phyloP scores from a whole-genome alignment of 257 asterid species.

The Nicotiana sylvestris region DNA sequence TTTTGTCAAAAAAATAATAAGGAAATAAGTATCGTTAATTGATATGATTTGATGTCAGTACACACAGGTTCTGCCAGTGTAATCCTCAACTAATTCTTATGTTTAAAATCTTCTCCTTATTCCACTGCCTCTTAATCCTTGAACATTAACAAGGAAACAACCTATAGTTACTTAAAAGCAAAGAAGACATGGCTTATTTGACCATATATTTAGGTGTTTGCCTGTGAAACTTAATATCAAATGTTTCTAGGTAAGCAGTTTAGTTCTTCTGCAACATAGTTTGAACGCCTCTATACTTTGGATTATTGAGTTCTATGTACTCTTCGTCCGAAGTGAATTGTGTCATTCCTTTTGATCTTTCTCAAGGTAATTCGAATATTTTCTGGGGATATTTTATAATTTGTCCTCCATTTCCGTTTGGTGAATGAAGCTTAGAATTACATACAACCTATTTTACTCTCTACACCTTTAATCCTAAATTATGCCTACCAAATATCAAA shows the following conservation, averaged over 20 bases:
- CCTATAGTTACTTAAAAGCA: neutral
- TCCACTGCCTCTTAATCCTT: neutral
- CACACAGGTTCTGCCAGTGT: neutral
- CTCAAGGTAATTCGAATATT: neutral
- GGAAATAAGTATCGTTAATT: neutral
- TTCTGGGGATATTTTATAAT: neutral
- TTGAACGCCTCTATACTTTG: neutral
- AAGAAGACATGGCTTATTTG: neutral
- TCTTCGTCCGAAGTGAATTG: neutral
- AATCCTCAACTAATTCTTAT: neutral
- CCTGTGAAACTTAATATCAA: neutral
- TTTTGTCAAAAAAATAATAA: neutral
- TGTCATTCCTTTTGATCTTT: neutral
- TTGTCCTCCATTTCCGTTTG: neutral
- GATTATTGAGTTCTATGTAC: neutral
- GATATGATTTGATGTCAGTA: neutral
- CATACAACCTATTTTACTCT: neutral
- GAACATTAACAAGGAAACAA: neutral
- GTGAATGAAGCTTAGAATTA: neutral
- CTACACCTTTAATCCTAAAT: neutral
- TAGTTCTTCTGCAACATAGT: neutral
- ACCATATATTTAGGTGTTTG: neutral
- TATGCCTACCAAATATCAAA: neutral
- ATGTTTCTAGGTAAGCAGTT: neutral
- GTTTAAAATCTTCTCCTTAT: neutral